Evolutionary conservation across 2,329 filamentous ascomycete species (phyloP).

Genomic region (Trichoderma simmonsii): DNA sequence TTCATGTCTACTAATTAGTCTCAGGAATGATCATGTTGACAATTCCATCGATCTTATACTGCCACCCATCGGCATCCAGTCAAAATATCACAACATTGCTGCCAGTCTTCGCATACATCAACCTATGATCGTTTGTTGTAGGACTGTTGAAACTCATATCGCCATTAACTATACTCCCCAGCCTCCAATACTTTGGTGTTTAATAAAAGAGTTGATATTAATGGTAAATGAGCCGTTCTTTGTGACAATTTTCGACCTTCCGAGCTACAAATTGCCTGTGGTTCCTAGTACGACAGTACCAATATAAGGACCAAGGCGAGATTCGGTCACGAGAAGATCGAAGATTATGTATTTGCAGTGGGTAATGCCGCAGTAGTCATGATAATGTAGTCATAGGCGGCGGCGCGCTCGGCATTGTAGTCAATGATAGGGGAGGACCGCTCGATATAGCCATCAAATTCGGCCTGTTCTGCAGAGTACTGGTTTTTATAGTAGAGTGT

Average conservation of each 20-base stretch:
- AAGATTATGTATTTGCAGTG: background rate
- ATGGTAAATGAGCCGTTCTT: constrained; percentile 19
- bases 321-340: constrained; percentile 13
- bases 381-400: background rate
- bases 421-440: background rate
- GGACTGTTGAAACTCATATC: constrained; percentile 6
- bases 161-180: background rate
- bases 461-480: background rate
- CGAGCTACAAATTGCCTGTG: constrained; percentile 22
- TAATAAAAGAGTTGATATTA: constrained; percentile 17
- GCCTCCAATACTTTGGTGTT: too few species aligned
- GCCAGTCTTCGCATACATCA: constrained; percentile 23
- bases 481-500: background rate
- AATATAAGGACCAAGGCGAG: constrained; percentile 21
- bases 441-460: background rate
- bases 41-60: constrained; percentile 18
- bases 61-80: constrained; percentile 10
- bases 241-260: constrained; percentile 20
- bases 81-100: constrained; percentile 22
- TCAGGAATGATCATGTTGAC: constrained; percentile 10
- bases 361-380: background rate
- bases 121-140: constrained; percentile 20
- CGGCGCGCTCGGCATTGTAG: background rate
- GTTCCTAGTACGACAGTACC: constrained; percentile 22
- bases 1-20: background rate